These are phyloP conservation scores for Dendrobium nobile DNA, from an alignment of 106 monocot species.

Conservation along the genomic window DNA sequence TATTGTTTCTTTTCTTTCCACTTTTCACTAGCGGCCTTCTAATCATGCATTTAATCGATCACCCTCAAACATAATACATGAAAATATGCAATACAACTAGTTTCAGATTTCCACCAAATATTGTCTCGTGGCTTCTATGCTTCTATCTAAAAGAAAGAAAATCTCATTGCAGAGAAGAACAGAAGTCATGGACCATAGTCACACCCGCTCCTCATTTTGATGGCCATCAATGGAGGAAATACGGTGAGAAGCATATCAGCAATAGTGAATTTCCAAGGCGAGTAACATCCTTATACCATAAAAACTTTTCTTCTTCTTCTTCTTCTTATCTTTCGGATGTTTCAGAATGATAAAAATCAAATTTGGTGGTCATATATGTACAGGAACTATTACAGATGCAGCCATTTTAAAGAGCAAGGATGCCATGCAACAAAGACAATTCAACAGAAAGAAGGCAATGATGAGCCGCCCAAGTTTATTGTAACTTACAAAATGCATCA, in stretches of 20 bases:
- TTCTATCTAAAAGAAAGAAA: too few species aligned
- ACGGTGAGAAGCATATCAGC: not conserved
- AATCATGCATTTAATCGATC: too few species aligned
- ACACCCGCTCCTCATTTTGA: constrained; percentile 4
- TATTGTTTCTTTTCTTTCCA: too few species aligned
- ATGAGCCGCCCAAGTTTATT: constrained; percentile 3
- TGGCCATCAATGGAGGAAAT: constrained; percentile 11
- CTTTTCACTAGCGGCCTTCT: too few species aligned
- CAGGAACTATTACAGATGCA: constrained; percentile 39
- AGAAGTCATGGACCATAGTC: not conserved
- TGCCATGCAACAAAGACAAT: constrained; percentile 31
- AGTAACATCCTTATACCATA: not conserved
- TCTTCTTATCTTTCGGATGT: not conserved
- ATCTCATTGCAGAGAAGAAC: not conserved
- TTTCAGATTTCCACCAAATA: too few species aligned
- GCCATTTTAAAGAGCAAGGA: constrained; percentile 13
- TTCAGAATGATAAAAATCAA: not conserved
- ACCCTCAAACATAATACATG: too few species aligned
- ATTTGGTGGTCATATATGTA: not conserved
- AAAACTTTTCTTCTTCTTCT: not conserved
- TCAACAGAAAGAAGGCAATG: constrained; percentile 7
- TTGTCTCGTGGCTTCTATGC: too few species aligned
- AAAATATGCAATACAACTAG: too few species aligned
- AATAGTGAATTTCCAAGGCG: constrained; percentile 2
- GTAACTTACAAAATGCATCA: constrained; percentile 23